Conservation (phyloP, 495 filamentous ascomycete species). For the Neurospora africana region DNA sequence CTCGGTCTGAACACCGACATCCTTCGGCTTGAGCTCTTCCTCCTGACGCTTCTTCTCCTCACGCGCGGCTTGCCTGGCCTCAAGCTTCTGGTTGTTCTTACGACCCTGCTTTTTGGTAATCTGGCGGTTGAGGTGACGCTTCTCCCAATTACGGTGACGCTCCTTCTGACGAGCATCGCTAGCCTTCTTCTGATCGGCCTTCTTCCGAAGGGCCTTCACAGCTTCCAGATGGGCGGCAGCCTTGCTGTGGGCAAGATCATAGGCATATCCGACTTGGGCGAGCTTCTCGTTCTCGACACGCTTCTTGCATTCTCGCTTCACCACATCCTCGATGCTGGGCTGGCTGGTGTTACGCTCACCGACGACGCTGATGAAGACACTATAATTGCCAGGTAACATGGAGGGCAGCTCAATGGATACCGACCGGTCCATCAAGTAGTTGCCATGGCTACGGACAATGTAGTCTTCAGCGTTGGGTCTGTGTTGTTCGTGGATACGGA, state of each 20-base stretch:
- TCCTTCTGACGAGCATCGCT: conserved; percentile 33
- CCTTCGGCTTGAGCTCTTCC: conserved; percentile 31
- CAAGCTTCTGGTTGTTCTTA: conserved; percentile 30
- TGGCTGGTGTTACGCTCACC: conserved; percentile 47
- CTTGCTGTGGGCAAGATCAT: conserved; percentile 85
- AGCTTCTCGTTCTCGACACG: conserved; percentile 68
- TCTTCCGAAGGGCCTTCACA: conserved; percentile 43
- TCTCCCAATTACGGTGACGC: conserved; percentile 38
- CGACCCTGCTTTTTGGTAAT: conserved; percentile 36
- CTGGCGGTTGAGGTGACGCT: conserved; percentile 35
- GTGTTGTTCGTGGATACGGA: conserved; percentile 59
- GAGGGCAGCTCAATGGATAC: conserved; percentile 39
- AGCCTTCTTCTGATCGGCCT: conserved; percentile 38
- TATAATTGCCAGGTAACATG: conserved; percentile 72
- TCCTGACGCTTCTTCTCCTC: conserved; percentile 29
- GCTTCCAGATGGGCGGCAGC: conserved; percentile 52
- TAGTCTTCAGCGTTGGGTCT: conserved; percentile 75
- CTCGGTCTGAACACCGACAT: conserved; percentile 31
- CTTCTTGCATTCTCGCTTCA: conserved; percentile 53
- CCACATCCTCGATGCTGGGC: conserved; percentile 57
- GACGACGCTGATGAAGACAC: conserved; percentile 70
- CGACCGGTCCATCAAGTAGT: conserved; percentile 47
- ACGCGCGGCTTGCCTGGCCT: conserved; percentile 23
- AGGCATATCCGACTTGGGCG: conserved; percentile 70
- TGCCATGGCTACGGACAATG: conserved; percentile 72